Evolutionary conservation across 495 filamentous ascomycete species (phyloP), one percentile per base, ranked within the genome.

Genomic region (Rostrohypoxylon terebratum): DNA sequence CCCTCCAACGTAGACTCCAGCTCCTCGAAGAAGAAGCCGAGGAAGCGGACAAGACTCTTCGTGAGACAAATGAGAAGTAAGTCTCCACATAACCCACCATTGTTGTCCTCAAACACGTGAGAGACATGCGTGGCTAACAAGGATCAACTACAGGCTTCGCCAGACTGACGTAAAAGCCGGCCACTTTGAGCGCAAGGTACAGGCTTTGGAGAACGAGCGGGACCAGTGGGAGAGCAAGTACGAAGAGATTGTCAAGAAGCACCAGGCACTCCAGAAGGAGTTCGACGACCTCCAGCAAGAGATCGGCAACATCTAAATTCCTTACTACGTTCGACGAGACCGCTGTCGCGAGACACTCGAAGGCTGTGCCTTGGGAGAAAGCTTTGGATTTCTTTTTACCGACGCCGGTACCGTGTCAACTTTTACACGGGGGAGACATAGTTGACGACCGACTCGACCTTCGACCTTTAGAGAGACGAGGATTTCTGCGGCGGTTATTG

Each of bases 91-190:
- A 55, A 61, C 50, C 44, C 45, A 16, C 11, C 20, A 11, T 28
- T 13, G 0, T 62, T 5, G 28, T 28, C 28, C 1, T 57, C 55
- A 44, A 31, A 31, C 51, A 20, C 59, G 57, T 25, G 20, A 66
- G 25, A 57, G 68, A 28, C 69, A 33, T 60, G 68, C 16, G 55
- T 53, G 48, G 63, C 79, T 81, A 68, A 82, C 77, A 25, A 57
- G 14, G 4, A 36, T 28, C 34, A 51, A 44, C 59, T 64, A 63
- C 25, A 99, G 96, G 84, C 93, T 98, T 77, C 94, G 96, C 76
- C 94, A 97, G 84, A 98, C 96, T 81, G 96, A 98, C 81, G 94
- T 98, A 83, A 98, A 98, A 86, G 94, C 96, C 79, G 96, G 95
- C 69, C 96, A 99, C 87, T 97, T 94, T 84, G 96, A 98, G 85